Conservation (phyloP, 305 asterid species). For the Fraxinus nigra region DNA sequence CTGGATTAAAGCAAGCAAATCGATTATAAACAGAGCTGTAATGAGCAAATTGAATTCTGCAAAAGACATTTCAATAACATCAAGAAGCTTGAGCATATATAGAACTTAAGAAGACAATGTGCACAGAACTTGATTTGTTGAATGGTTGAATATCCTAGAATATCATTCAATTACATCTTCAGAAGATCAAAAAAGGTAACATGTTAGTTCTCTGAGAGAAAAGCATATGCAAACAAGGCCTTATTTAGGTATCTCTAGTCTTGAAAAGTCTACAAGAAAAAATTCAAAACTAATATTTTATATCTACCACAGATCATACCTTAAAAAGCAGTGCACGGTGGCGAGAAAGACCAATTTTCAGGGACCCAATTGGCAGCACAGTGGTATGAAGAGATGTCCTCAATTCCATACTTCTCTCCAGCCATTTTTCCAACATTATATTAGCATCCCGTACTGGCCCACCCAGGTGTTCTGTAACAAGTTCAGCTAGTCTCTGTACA, state of each 20-base stretch:
- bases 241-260: neutral
- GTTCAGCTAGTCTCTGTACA: constrained; percentile 89
- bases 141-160: neutral
- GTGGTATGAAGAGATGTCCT: constrained; percentile 89
- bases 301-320: constrained; percentile 40
- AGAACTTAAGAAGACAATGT: neutral
- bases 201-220: neutral
- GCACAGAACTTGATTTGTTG: neutral
- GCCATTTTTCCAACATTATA: constrained; percentile 74
- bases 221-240: neutral
- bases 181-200: constrained; percentile 4
- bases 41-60: constrained; percentile 19
- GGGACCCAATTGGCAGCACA: constrained; percentile 87
- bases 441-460: constrained; percentile 93
- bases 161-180: constrained; percentile 15
- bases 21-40: constrained; percentile 19
- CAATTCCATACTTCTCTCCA: constrained; percentile 79
- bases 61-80: constrained; percentile 19
- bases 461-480: constrained; percentile 88
- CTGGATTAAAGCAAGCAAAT: constrained; percentile 48
- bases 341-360: constrained; percentile 85
- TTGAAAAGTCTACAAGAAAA: constrained; percentile 3
- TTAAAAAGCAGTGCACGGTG: constrained; percentile 98
- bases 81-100: neutral
- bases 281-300: constrained; percentile 9